These are phyloP conservation scores for Ceratocystis huliohia DNA, from an alignment of 2,329 filamentous ascomycete genomes.

Conservation along the genomic window DNA sequence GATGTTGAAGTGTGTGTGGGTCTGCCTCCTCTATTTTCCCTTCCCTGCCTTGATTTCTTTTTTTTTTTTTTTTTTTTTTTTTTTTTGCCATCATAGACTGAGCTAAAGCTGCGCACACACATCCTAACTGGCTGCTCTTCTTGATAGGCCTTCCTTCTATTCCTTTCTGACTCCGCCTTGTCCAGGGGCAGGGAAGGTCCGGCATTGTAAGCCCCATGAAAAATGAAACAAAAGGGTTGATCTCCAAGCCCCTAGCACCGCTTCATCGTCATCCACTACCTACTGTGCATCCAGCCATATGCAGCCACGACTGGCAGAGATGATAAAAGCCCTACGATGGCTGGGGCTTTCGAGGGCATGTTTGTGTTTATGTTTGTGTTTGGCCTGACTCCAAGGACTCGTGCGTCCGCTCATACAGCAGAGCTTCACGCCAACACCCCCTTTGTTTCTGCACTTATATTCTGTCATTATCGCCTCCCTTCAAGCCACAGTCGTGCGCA, in stretches of 20 bases:
- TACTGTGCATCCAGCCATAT: too few relatives aligned
- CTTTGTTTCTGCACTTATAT: not conserved
- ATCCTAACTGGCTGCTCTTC: not conserved
- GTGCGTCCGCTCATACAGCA: not conserved
- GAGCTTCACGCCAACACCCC: not conserved
- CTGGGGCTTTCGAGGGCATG: too few relatives aligned
- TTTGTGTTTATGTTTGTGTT: too few relatives aligned
- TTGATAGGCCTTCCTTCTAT: not conserved
- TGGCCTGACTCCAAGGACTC: not conserved
- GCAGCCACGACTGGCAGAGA: too few relatives aligned
- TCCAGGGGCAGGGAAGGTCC: not conserved
- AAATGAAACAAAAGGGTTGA: constrained; percentile 2
- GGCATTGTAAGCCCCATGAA: not conserved
- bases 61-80: not conserved
- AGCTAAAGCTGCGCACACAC: not conserved
- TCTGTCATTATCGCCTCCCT: not conserved
- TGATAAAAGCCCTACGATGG: too few relatives aligned
- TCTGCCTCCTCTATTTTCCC: not conserved
- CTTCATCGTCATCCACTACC: not conserved
- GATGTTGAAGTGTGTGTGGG: not conserved
- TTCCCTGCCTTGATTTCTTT: not conserved
- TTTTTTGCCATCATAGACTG: not conserved
- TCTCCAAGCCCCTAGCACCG: not conserved
- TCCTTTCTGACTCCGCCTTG: not conserved
- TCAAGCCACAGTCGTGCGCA: not conserved